Base-by-base conservation (phyloP, 345 rosid genomes). In the Sisymbrium irio region DNA sequence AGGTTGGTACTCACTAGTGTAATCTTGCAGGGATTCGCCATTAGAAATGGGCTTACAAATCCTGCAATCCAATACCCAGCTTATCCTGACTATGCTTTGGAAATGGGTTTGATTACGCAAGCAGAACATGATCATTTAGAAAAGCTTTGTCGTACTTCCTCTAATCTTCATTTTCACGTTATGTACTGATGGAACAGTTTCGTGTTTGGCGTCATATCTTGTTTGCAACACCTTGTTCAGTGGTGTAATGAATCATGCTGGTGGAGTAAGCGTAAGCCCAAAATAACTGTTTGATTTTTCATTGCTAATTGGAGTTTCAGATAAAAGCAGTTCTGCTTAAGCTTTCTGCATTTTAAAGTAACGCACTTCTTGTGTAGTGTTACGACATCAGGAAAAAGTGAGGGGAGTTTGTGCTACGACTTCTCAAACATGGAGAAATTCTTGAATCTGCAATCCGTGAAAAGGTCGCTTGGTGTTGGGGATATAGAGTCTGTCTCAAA, bases 341-440 rank as follows among this genome's bases (percentile, higher is more conserved):
- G 11, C 33, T 54, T 62, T 44, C 25, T 47, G 17, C 41, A 44
- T 68, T 8, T 27, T n/a, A 12, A 47, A 46, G 9, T 66, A 50
- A 64, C n/a, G 0, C 35, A 57, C 35, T 49, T 59, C 56, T 53
- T 44, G 42, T 89, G 85, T 84, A 96, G 99, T 87, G 89, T 80
- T 96, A 96, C 65, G 99, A 96, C 71, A 79, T 92, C 65, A 82
- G 99, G 77, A 96, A 89, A 90, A 84, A 90, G 79, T 96, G 87
- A 54, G 72, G 98, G 97, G 46, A 87, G 84, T 78, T 82, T 92
- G 56, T 96, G 99, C 86, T 96, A 96, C 51, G 99, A 96, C 80
- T 92, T 96, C 90, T 96, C 98, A n/a, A 85, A 90, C 86, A 82
- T 92, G 99, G 99, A 90, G 87, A 85, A 86, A 67, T 92, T 85